Conservation (phyloP, 2,329 filamentous ascomycete species). For the Xylariaceae sp. region DNA sequence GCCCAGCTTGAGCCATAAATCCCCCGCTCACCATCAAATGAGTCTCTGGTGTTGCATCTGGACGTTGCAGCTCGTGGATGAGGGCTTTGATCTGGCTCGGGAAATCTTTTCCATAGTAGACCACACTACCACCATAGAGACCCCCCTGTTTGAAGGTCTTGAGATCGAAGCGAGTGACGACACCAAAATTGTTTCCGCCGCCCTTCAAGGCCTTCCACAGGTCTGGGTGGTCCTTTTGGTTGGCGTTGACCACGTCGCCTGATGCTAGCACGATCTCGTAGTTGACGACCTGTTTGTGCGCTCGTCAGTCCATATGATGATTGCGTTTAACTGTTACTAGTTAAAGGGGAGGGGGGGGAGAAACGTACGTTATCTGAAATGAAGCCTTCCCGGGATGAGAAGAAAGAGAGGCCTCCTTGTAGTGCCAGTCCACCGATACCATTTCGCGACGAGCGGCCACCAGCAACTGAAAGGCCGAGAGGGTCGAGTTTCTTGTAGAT, state of each 20-base stretch:
- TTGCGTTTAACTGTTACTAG: no score
- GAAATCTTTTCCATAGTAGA: conserved; percentile 19
- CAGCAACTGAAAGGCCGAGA: conserved; percentile 8
- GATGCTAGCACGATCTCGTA: conserved; percentile 7
- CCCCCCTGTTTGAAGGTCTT: conserved; percentile 4
- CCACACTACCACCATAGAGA: conserved; percentile 17
- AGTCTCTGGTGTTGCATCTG: conserved; percentile 15
- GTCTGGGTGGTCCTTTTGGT: not conserved
- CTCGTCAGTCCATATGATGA: no score
- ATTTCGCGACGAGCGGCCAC: conserved; percentile 5
- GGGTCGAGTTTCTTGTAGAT: conserved; percentile 11
- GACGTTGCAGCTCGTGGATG: conserved; percentile 16
- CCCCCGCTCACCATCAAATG: conserved; percentile 23
- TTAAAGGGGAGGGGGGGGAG: no score
- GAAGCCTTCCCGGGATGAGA: conserved; percentile 10
- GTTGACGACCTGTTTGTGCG: conserved; percentile 4
- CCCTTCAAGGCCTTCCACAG: conserved; percentile 2
- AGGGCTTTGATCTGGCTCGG: conserved; percentile 20
- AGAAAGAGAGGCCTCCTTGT: conserved; percentile 12
- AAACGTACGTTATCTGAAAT: conserved; percentile 10
- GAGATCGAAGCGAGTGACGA: conserved; percentile 4
- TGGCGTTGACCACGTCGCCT: conserved; percentile 5
- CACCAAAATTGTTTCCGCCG: conserved; percentile 10
- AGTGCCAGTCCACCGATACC: conserved; percentile 14
- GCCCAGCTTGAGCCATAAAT: conserved; percentile 14